Evolutionary conservation across 352 stramenopile species (phyloP).

Genomic region (Globisporangium emineosum): DNA sequence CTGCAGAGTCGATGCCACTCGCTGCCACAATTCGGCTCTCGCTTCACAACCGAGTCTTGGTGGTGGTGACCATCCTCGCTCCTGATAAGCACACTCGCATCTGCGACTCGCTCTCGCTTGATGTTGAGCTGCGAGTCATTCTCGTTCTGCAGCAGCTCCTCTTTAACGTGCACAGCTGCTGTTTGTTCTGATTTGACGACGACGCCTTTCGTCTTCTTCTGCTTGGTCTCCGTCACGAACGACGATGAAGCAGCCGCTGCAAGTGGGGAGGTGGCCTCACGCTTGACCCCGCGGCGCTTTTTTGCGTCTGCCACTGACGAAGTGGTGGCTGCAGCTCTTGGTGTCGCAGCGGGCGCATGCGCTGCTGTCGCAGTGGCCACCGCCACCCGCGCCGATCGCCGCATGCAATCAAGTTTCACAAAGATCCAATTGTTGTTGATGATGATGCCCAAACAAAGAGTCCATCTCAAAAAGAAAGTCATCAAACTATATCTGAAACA

Average conservation of each 20-base stretch:
- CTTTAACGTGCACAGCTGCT: not conserved
- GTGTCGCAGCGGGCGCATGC: conserved; percentile 1
- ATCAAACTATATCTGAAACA: not conserved
- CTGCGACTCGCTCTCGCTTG: not conserved
- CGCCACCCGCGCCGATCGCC: conserved; percentile 6
- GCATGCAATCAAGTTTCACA: not conserved
- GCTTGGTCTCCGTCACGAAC: conserved; percentile 13
- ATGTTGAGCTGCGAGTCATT: conserved; percentile 1
- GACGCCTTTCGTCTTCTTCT: conserved; percentile 11
- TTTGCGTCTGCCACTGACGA: not conserved
- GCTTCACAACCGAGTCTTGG: not conserved
- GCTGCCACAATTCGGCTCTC: conserved; percentile 9
- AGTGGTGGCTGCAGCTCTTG: not conserved
- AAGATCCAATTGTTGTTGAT: conserved; percentile 4
- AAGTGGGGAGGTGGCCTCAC: not conserved
- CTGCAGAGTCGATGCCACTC: conserved; percentile 47
- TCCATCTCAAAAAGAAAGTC: not conserved
- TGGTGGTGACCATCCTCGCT: not conserved
- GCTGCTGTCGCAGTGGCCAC: conserved; percentile 3
- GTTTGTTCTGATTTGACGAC: not conserved
- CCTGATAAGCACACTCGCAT: not conserved
- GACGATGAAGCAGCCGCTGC: not conserved
- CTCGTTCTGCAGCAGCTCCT: not conserved
- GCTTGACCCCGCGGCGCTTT: conserved; percentile 3
- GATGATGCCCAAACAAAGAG: not conserved